Base-by-base conservation (phyloP, 768 basidiomycete genomes). In the Lactarius deliciosus region DNA sequence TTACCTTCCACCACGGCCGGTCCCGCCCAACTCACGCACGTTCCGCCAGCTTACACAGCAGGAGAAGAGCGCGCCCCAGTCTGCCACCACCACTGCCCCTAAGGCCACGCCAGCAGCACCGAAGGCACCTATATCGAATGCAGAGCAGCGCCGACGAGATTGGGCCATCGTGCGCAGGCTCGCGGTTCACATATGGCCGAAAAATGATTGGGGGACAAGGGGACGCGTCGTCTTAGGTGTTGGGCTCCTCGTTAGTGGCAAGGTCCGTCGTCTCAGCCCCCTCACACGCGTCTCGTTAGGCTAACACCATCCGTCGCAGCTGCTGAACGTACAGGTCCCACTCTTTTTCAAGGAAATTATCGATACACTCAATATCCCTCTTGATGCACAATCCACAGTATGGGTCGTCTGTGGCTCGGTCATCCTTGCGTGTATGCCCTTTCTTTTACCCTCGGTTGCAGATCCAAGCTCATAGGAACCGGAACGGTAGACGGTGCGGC, bases 261-360 rank as follows among this genome's bases (percentile, higher is more conserved):
- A 99, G 85, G 93, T 95, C 61, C 63, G 82, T 73, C 30, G 18
- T n/a, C 45, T 8, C 38, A 2, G n/a, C 25, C 10, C 16, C 28
- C 32, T 41, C 34, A 5, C 58, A 50, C 50, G 15, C 30, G 34
- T 45, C 18, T 15, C 47, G 64, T n/a, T 34, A 38, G 20, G n/a
- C 3, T 8, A 47, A n/a, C 32, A 25, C 53, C 57, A 2, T 32
- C 59, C 16, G 4, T 54, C 63, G 22, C 20, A 95, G 94, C 78
- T 97, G 54, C 78, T 98, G 64, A 99, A 98, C 75, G 97, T 99
- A 0, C 96, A 98, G 82, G 96, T 99, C n/a, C 97, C 97, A 0
- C 85, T 93, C 70, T 79, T 98, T 68, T 99, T 99, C 85, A 98
- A 98, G 77, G 77, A 82, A 32, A 85, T 99, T 53, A 87, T 99